A percentile compares a stretch with the other conserved stretches of the same genome.
Evolutionary conservation across 140 eudicot species (phyloP).

Genomic region (Ambrosia hybrid): DNA sequence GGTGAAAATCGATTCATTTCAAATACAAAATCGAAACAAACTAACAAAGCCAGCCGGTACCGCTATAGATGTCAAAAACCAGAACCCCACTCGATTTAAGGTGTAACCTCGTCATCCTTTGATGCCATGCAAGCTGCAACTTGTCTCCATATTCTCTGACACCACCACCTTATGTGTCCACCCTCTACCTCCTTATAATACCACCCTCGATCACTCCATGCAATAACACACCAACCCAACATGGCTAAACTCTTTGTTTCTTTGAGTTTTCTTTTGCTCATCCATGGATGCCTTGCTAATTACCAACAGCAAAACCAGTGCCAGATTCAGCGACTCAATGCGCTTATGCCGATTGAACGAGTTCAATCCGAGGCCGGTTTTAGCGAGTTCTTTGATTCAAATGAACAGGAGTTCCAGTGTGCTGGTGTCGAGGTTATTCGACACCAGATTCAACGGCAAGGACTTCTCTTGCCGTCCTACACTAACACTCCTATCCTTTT

Average conservation of each 20-base stretch:
- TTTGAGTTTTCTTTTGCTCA: conserved; percentile 34
- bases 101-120: conserved; percentile 25
- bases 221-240: neutral
- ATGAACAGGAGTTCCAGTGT: conserved; percentile 56
- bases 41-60: neutral
- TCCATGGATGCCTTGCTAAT: conserved; percentile 43
- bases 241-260: conserved; percentile 47
- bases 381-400: conserved; percentile 49
- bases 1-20: too few relatives aligned
- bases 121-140: conserved; percentile 47
- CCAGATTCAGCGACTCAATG: conserved; percentile 39
- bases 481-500: conserved; percentile 51
- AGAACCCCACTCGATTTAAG: conserved; percentile 19
- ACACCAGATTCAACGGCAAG: conserved; percentile 44
- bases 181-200: conserved; percentile 28
- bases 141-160: conserved; percentile 34
- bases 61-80: conserved; percentile 17
- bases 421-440: conserved; percentile 62
- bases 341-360: conserved; percentile 49
- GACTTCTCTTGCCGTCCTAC: conserved; percentile 67
- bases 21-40: conserved; percentile 8
- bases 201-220: conserved; percentile 14
- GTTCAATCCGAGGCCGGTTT: conserved; percentile 49
- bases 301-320: conserved; percentile 46
- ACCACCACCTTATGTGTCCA: conserved; percentile 41